Evolutionary conservation across 805 yeast genomes (phyloP), one percentile per base, ranked within the genome.

Genomic region (Lipomyces japonicus): DNA sequence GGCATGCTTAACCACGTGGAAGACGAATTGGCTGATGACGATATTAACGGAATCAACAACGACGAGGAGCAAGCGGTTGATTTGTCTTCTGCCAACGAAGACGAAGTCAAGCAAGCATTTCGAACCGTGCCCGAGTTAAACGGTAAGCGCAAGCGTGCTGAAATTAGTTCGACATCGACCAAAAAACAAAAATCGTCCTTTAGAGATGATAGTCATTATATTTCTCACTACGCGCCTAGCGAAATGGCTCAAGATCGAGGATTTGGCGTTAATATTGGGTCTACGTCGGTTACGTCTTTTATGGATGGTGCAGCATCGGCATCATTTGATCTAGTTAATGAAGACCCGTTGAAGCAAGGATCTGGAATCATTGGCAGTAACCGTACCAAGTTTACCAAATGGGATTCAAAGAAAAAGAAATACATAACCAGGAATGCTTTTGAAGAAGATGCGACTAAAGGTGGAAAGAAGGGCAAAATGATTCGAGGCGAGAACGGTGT

Each of bases 401-500:
- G 80, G 39, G 78, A 42, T 82, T 84, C 66, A 76, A 75, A 75
- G 50, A 79, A 77, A 42, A 80, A 82, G 21, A 54, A 54, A 31
- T 54, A 54, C 41, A 44, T 54, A 12, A 53, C 57, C 2, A 24
- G 35, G 19, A 37, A 22, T 7, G 25, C 48, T n/a, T 10, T 39
- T 12, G 50, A 45, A 35, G 57, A 53, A 25, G 57, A 49, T n/a
- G 47, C 51, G 12, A 45, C 45, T 18, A 30, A 42, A 50, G 56
- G 58, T 7, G 57, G 57, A 6, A 53, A 53, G 49, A 53, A 50
- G 45, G 58, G 58, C 21, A 90, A 87, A 70, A 91, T 76, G 69
- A 93, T 93, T 62, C 83, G 88, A 57, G 95, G 97, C 55, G 99
- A 93, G 67, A 83, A 87, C 67, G 99, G 99, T 5, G 89, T 84